A percentile compares a stretch with the other conserved stretches of the same genome.
Conservation (phyloP, 2,329 filamentous ascomycete genomes). For the Cladobotryum protrusum region DNA sequence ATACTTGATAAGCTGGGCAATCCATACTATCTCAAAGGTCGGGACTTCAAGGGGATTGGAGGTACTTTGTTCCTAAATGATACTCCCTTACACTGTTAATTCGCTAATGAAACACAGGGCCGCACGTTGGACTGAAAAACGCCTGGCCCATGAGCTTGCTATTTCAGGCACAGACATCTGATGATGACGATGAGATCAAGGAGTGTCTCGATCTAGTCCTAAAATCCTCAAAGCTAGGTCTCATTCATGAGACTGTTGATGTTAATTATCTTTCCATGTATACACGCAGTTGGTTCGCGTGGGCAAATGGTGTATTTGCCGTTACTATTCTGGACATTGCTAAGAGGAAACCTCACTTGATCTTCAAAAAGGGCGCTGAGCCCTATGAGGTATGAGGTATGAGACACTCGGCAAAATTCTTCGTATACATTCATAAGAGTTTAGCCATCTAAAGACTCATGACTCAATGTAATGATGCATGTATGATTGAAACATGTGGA, state of each 20-base stretch:
- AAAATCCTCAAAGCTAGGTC: constrained; percentile 64
- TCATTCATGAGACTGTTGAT: constrained; percentile 89
- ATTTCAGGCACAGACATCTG: constrained; percentile 82
- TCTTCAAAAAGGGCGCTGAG: constrained; percentile 63
- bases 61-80: constrained; percentile 46
- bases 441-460: no score
- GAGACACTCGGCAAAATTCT: background rate
- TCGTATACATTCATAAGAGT: no score
- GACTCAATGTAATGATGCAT: background rate
- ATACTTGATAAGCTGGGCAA: constrained; percentile 71
- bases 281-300: constrained; percentile 92
- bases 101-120: constrained; percentile 29
- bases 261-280: constrained; percentile 63
- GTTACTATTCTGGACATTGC: constrained; percentile 87
- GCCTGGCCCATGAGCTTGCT: constrained; percentile 97
- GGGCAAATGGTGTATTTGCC: constrained; percentile 96
- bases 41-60: constrained; percentile 79
- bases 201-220: constrained; percentile 69
- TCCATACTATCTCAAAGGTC: constrained; percentile 78
- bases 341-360: constrained; percentile 76
- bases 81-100: background rate
- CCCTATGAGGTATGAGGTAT: constrained; percentile 48
- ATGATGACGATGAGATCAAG: constrained; percentile 76
- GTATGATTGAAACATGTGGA: background rate
- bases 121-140: constrained; percentile 74